Evolutionary conservation across 331 rosid genomes (phyloP).

Genomic region (Pyracantha coccinea): DNA sequence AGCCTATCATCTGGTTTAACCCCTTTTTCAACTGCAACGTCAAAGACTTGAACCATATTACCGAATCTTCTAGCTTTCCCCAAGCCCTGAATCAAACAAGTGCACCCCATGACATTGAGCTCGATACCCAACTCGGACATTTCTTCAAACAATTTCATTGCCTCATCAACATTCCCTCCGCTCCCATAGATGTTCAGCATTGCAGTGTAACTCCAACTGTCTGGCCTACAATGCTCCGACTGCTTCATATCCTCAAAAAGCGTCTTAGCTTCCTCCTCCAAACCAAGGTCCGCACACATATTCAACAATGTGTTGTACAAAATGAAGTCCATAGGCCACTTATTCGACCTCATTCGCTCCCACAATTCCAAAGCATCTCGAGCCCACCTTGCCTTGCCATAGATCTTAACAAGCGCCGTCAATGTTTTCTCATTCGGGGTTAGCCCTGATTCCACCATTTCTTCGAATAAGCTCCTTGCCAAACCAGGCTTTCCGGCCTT

Average conservation of each 20-base stretch:
- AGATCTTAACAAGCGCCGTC: constrained; percentile 74
- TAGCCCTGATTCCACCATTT: constrained; percentile 71
- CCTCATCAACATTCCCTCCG: constrained; percentile 59
- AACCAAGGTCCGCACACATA: constrained; percentile 93
- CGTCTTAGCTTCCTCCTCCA: constrained; percentile 82
- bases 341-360: constrained; percentile 59
- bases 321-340: constrained; percentile 88
- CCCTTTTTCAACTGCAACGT: constrained; percentile 46
- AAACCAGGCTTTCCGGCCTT: constrained; percentile 94
- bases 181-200: constrained; percentile 89
- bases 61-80: constrained; percentile 71
- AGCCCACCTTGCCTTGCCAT: constrained; percentile 97
- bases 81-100: constrained; percentile 92
- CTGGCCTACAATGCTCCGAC: constrained; percentile 50
- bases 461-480: constrained; percentile 76
- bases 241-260: constrained; percentile 74
- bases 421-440: constrained; percentile 75
- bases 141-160: constrained; percentile 73
- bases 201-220: constrained; percentile 93
- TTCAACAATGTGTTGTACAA: constrained; percentile 82
- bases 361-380: constrained; percentile 76
- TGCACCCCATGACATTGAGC: constrained; percentile 90
- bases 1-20: constrained; percentile 76
- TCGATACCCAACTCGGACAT: constrained; percentile 52
- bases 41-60: constrained; percentile 51